Conservation (phyloP, 78 protist species). For the Dictyostelium capitatum region DNA sequence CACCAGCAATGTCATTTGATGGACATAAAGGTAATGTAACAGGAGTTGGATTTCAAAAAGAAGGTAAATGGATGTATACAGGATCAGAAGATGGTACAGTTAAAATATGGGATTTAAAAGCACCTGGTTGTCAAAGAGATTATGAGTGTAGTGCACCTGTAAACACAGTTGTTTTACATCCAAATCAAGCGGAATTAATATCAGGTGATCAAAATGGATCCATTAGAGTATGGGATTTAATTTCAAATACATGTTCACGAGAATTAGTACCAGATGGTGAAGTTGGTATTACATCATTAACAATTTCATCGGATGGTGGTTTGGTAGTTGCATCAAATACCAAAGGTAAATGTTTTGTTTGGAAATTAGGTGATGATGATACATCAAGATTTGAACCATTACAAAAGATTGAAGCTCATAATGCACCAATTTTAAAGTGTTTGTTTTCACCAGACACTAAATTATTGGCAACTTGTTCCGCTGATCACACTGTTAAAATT, state of each 20-base stretch:
- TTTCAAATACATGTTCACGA: constrained; percentile 82
- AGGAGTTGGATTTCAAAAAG: constrained; percentile 92
- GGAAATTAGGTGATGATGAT: constrained; percentile 83
- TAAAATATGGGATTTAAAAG: constrained; percentile 97
- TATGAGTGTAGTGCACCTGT: constrained; percentile 85
- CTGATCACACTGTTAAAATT: constrained; percentile 95
- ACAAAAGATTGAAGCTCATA: constrained; percentile 85
- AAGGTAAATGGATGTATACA: constrained; percentile 95
- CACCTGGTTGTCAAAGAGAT: constrained; percentile 93
- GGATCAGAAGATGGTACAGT: constrained; percentile 96
- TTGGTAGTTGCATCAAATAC: constrained; percentile 91
- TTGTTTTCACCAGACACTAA: constrained; percentile 90
- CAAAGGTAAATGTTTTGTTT: constrained; percentile 89
- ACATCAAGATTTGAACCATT: constrained; percentile 79
- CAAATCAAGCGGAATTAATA: constrained; percentile 94
- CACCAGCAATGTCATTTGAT: constrained; percentile 88
- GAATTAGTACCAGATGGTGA: constrained; percentile 93
- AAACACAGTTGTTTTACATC: constrained; percentile 92
- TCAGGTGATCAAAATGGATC: constrained; percentile 94
- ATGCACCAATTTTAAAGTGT: constrained; percentile 88
- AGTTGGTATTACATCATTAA: constrained; percentile 88
- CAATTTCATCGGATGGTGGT: constrained; percentile 84
- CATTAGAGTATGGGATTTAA: constrained; percentile 95
- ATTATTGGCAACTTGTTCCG: constrained; percentile 94
- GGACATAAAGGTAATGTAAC: constrained; percentile 96